phyloP scores from a whole-genome alignment of 75 land plant species.

The Larix kaempferi region DNA sequence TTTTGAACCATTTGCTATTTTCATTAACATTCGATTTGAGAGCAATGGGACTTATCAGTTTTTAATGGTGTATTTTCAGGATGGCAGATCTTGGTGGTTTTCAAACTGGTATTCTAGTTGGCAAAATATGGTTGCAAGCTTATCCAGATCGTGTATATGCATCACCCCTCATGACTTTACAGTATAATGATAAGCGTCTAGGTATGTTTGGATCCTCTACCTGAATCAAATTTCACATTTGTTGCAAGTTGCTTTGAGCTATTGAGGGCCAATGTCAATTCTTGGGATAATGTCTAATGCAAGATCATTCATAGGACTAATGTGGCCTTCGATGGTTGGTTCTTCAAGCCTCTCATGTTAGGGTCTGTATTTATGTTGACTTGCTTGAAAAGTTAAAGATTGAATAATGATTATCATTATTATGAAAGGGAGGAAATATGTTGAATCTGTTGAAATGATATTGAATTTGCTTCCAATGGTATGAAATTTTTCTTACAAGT shows the following conservation, averaged over 20 bases:
- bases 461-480: no score
- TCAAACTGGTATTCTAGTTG: constrained; percentile 40
- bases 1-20: not conserved
- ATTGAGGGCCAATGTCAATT: not conserved
- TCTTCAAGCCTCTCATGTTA: not conserved
- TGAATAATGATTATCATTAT: no score
- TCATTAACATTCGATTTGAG: constrained; percentile 2
- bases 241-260: not conserved
- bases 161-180: constrained; percentile 19
- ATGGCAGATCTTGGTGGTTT: constrained; percentile 41
- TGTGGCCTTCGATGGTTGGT: not conserved
- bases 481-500: no score
- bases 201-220: constrained; percentile 13
- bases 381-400: not conserved
- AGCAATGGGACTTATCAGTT: not conserved
- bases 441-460: no score
- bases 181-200: constrained; percentile 28
- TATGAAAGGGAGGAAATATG: no score
- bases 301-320: not conserved
- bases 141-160: constrained; percentile 39
- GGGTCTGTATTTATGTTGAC: not conserved
- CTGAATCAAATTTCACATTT: not conserved
- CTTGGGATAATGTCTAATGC: not conserved
- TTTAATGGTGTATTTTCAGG: constrained; percentile 11
- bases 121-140: constrained; percentile 30